Conservation (phyloP, 805 yeast species). For the Cyberlindnera meyerae region DNA sequence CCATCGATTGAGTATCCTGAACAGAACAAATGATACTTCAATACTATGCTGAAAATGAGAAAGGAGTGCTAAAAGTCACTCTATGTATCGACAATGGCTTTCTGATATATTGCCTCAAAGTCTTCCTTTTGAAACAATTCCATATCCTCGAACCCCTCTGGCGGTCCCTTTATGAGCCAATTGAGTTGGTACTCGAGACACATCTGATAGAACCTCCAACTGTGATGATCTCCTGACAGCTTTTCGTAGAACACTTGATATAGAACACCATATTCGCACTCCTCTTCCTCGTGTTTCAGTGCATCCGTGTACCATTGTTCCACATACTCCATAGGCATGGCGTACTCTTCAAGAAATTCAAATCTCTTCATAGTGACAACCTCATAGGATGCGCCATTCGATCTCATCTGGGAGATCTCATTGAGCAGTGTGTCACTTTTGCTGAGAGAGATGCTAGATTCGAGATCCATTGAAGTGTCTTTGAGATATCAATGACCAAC, state of each 20-base stretch:
- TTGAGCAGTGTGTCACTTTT: neutral
- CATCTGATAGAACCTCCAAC: conserved; percentile 4
- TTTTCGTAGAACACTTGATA: neutral
- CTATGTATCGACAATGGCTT: neutral
- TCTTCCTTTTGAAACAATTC: conserved; percentile 3
- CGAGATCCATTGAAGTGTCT: no score
- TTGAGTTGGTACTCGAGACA: conserved; percentile 3
- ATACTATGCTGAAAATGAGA: neutral
- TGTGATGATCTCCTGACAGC: neutral
- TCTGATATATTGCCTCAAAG: neutral
- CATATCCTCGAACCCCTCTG: conserved; percentile 2
- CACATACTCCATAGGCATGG: conserved; percentile 4
- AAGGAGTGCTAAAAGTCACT: conserved; percentile 2
- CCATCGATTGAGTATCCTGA: conserved; percentile 3
- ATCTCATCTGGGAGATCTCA: neutral
- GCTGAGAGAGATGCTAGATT: neutral
- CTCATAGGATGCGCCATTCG: conserved; percentile 1
- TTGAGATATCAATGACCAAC: no score
- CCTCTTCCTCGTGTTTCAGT: neutral
- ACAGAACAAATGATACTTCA: neutral
- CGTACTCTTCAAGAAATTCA: conserved; percentile 1
- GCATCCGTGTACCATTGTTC: conserved; percentile 8
- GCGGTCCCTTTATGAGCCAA: conserved; percentile 2
- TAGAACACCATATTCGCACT: conserved; percentile 1
- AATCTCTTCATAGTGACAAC: conserved; percentile 5